phyloP scores from a whole-genome alignment of 106 monocot genomes.

The Allium sativum region DNA sequence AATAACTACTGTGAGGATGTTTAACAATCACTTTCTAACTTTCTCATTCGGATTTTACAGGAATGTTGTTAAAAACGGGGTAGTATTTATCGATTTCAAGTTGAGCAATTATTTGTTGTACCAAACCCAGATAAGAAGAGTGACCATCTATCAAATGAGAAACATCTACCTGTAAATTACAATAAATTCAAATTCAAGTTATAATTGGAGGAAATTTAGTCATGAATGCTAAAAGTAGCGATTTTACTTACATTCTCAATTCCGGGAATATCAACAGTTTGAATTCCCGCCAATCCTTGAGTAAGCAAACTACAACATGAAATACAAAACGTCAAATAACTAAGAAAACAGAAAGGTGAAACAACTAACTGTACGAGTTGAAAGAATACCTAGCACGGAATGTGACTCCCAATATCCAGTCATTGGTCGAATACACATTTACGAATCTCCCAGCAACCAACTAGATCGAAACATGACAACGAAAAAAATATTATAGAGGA shows the following conservation, averaged over 20 bases:
- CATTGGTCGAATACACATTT: constrained; percentile 62
- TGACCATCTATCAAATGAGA: too few relatives aligned
- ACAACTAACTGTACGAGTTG: not conserved
- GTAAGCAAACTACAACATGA: constrained; percentile 46
- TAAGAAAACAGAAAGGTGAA: not conserved
- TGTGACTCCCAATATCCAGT: constrained; percentile 72
- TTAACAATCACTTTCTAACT: too few relatives aligned
- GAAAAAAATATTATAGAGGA: not conserved
- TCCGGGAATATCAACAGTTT: constrained; percentile 53
- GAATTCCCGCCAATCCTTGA: constrained; percentile 78
- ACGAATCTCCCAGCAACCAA: constrained; percentile 77
- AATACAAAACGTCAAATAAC: constrained; percentile 1
- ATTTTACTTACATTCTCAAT: constrained; percentile 45
- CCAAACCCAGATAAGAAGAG: not conserved
- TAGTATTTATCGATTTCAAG: constrained; percentile 58
- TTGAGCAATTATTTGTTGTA: constrained; percentile 38
- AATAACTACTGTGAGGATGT: too few relatives aligned
- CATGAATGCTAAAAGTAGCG: not conserved
- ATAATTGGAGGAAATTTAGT: too few relatives aligned
- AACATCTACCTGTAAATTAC: not conserved
- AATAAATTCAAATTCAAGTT: not conserved
- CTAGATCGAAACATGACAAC: constrained; percentile 14
- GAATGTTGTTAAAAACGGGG: constrained; percentile 27
- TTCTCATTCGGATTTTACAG: not conserved
- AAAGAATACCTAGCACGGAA: constrained; percentile 67